Conservation (phyloP, 139 green algal genomes). For the Chlorella sp. region DNA sequence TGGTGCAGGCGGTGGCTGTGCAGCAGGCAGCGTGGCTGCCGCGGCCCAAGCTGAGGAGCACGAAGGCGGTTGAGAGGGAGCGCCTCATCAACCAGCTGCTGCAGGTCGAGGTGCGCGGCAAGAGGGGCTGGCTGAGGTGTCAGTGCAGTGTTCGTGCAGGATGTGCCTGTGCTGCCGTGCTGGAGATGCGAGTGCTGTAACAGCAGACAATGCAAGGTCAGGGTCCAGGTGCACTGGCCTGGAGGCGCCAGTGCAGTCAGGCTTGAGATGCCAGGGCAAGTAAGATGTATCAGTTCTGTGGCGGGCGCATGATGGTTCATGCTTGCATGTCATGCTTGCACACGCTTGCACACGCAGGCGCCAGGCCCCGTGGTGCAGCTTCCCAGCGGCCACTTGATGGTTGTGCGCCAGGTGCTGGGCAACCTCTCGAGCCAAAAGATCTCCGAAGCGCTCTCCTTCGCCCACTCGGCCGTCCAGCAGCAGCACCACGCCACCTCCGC, state of each 20-base stretch:
- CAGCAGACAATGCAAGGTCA: no score
- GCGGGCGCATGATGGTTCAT: not conserved
- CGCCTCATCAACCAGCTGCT: not conserved
- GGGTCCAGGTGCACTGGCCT: no score
- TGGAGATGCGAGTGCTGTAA: not conserved
- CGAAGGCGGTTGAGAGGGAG: not conserved
- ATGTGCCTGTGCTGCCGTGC: no score
- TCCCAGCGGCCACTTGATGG: not conserved
- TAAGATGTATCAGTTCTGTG: no score
- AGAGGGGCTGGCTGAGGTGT: not conserved
- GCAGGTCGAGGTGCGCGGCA: not conserved
- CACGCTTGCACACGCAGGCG: not conserved
- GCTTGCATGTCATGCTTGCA: not conserved
- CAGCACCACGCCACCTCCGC: no score
- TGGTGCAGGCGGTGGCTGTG: not conserved
- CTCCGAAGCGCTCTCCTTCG: not conserved
- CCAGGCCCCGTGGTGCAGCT: not conserved
- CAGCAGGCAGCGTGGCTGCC: slow-evolving; percentile 3
- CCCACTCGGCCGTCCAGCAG: not conserved
- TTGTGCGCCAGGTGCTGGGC: not conserved
- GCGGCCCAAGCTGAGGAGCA: not conserved
- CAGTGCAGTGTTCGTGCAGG: not conserved
- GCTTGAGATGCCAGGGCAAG: no score
- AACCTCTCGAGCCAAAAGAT: not conserved
- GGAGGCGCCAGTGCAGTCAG: no score